A percentile compares a stretch with the other conserved stretches of the same genome.
These are phyloP conservation scores for Aquilaria malaccensis DNA, from an alignment of 345 rosid genomes.

Conservation along the genomic window DNA sequence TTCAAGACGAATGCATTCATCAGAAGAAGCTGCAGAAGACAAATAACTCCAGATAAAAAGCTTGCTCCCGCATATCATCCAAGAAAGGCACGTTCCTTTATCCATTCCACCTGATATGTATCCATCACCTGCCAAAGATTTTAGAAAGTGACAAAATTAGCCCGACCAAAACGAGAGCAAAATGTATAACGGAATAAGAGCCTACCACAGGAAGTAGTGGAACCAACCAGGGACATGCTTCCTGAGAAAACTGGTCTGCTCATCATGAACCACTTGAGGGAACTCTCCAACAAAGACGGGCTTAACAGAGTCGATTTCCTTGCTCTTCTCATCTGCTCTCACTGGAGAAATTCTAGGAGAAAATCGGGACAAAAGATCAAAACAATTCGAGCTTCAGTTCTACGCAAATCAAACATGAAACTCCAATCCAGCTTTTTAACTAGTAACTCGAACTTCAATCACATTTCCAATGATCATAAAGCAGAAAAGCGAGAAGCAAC, in stretches of 20 bases:
- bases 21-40: constrained; percentile 37
- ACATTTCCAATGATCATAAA: not conserved
- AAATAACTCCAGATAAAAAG: constrained; percentile 75
- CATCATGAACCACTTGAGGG: constrained; percentile 71
- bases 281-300: constrained; percentile 91
- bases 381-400: not conserved
- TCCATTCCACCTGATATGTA: constrained; percentile 78
- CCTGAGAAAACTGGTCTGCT: constrained; percentile 39
- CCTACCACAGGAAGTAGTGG: constrained; percentile 4
- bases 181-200: constrained; percentile 1
- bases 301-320: constrained; percentile 47
- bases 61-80: constrained; percentile 64
- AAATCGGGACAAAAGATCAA: constrained; percentile 11
- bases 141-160: constrained; percentile 13
- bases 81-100: constrained; percentile 57
- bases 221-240: constrained; percentile 54
- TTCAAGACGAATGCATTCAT: constrained; percentile 51
- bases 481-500: constrained; percentile 18
- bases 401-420: not conserved
- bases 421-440: not conserved
- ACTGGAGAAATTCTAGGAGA: constrained; percentile 43
- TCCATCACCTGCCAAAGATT: constrained; percentile 39
- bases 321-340: constrained; percentile 36
- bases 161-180: constrained; percentile 1
- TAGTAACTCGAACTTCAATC: not conserved